Conservation (phyloP, 2,329 filamentous ascomycete species). For the Paraphaeosphaeria minitans region DNA sequence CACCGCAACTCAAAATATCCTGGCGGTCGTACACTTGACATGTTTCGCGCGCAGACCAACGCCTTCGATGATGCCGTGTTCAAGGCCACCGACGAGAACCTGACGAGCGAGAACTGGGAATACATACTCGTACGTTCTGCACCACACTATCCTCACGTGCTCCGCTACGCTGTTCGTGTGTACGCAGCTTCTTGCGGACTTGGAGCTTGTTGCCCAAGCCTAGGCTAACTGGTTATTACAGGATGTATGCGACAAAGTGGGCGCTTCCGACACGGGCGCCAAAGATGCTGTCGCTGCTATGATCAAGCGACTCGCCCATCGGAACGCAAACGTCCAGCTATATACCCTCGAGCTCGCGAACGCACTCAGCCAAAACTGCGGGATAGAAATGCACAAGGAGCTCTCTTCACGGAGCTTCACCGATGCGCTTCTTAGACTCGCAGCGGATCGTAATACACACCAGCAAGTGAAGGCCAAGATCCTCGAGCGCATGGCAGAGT, state of each 20-base stretch:
- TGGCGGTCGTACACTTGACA: constrained; percentile 28
- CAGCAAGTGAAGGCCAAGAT: constrained; percentile 97
- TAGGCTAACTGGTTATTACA: constrained; percentile 32
- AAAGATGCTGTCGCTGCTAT: constrained; percentile 88
- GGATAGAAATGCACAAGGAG: constrained; percentile 83
- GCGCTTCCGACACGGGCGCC: constrained; percentile 60
- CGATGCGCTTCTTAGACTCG: constrained; percentile 86
- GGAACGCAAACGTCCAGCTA: constrained; percentile 94
- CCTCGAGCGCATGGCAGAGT: constrained; percentile 92
- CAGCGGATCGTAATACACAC: constrained; percentile 93
- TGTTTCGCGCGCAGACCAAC: constrained; percentile 64
- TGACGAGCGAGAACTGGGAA: constrained; percentile 83
- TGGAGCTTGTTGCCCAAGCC: not conserved
- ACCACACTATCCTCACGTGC: not conserved
- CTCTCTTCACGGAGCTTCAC: constrained; percentile 91
- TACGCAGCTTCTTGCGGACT: not conserved
- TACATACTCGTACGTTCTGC: constrained; percentile 61
- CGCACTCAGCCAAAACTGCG: constrained; percentile 90
- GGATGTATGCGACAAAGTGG: constrained; percentile 67
- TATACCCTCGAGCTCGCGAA: constrained; percentile 92
- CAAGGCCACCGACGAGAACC: constrained; percentile 95
- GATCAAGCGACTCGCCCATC: constrained; percentile 89
- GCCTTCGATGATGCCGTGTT: constrained; percentile 73
- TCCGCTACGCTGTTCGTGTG: not conserved
- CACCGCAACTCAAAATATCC: not conserved